Evolutionary conservation across 1,284 basidiomycete species (phyloP).

Genomic region (Cryptococcus deneoformans): DNA sequence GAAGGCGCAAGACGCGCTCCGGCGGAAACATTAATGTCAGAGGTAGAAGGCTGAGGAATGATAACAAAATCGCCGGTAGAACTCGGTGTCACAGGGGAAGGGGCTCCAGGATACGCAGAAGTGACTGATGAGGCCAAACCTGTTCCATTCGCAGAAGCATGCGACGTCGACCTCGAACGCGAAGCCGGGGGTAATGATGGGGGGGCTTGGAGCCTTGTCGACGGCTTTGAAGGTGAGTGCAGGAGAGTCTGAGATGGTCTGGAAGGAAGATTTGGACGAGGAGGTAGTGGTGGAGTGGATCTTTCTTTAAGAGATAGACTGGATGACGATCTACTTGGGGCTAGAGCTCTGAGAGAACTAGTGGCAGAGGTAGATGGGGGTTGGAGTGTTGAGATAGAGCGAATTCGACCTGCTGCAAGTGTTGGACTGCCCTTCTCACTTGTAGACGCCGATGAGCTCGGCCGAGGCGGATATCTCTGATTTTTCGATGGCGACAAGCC

Average conservation of each 20-base stretch:
- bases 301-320: neutral
- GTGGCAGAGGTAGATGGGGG: constrained; percentile 12
- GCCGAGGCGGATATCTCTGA: constrained; percentile 15
- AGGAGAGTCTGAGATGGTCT: neutral
- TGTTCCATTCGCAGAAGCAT: constrained; percentile 1
- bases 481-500: neutral
- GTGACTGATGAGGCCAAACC: constrained; percentile 3
- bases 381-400: constrained; percentile 6
- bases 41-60: constrained; percentile 14
- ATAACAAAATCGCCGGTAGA: constrained; percentile 43
- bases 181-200: neutral
- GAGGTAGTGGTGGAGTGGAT: constrained; percentile 15
- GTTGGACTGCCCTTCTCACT: constrained; percentile 10
- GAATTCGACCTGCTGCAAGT: constrained; percentile 4
- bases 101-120: neutral
- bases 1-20: constrained; percentile 13
- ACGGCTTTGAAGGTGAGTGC: neutral
- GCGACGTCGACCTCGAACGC: neutral
- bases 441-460: constrained; percentile 12
- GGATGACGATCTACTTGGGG: constrained; percentile 1
- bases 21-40: constrained; percentile 1
- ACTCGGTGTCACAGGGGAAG: constrained; percentile 24
- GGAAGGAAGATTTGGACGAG: constrained; percentile 8
- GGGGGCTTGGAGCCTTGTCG: neutral
- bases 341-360: constrained; percentile 7